These are phyloP conservation scores for Graphiopsis chlorocephala DNA, from an alignment of 2,329 filamentous ascomycete species.

Conservation along the genomic window DNA sequence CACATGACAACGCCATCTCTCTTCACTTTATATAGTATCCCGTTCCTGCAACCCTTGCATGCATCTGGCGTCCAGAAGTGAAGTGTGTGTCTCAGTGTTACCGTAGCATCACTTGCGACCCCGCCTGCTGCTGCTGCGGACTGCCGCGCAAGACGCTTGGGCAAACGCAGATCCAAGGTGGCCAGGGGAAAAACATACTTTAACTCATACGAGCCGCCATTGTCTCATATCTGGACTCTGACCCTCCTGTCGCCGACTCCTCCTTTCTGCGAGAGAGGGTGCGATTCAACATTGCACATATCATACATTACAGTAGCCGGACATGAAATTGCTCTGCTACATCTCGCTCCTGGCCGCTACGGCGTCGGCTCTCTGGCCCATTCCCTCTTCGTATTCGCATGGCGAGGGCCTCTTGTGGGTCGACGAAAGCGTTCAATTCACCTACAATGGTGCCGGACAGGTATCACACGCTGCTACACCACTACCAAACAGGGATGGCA, in stretches of 20 bases:
- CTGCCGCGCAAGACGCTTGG: conserved; percentile 1
- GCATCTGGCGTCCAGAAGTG: background rate
- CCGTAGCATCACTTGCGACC: background rate
- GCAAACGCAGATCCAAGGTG: conserved; percentile 1
- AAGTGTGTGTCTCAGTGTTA: conserved; percentile 2
- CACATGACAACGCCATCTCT: background rate
- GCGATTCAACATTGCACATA: background rate
- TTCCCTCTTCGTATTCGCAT: conserved; percentile 37
- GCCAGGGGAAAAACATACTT: background rate
- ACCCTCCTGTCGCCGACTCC: background rate
- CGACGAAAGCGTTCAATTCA: conserved; percentile 37
- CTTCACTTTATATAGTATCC: background rate
- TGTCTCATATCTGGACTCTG: background rate
- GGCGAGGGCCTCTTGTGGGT: conserved; percentile 43
- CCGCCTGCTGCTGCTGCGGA: background rate
- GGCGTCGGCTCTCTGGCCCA: conserved; percentile 43
- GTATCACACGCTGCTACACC: conserved; percentile 12
- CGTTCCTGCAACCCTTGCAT: conserved; percentile 1
- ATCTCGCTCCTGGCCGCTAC: conserved; percentile 15
- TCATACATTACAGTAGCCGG: background rate
- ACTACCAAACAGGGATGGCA: background rate
- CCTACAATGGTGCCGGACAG: conserved; percentile 31
- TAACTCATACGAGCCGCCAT: background rate
- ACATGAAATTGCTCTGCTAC: conserved; percentile 7
- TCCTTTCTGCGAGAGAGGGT: background rate